Evolutionary conservation across 768 basidiomycete species (phyloP), one percentile per base, ranked within the genome.

Genomic region (Amanita fuliginea): DNA sequence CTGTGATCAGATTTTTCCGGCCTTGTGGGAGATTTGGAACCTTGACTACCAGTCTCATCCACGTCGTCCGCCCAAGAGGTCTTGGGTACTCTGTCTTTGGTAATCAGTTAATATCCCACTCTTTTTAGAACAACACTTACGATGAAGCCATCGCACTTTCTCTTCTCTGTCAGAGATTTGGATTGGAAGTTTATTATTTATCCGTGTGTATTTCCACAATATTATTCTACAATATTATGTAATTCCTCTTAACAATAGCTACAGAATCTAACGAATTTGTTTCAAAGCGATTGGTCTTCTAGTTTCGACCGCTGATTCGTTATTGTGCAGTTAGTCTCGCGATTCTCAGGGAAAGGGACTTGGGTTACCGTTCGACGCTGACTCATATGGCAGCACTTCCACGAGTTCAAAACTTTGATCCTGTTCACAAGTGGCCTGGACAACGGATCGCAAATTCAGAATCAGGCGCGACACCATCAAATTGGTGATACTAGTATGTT

Each of bases 51-150:
- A 54, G 80, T 70, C 44, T 88, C 86, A 61, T 88, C 86, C 56
- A 88, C 80, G 53, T 91, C 86, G 66, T 91, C 87, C 36, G 88
- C 88, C 88, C 88, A 92, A 5, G 86, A 88, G 16, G 80, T 86
- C 71, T 85, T 88, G 43, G 61, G 70, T 62, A 61, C 52, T 62
- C 71, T 73, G 16, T 28, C 42, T 35, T 26, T 24, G 10, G 30
- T 18, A 28, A 26, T 50, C 39, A 48, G 16, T 33, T n/a, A 2
- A 18, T 10, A 14, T 8, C 14, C 24, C 26, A 11, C 0, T n/a
- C 5, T 33, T 48, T 21, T 13, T 16, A 19, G 22, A 6, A 30
- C 19, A 30, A 32, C 13, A 41, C 47, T 39, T 16, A 40, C 47
- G 47, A 48, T 18, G 47, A 40, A 40, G 47, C 39, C 47, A 48